Percentiles rank a stretch among this genome's conserved stretches.
phyloP scores from a whole-genome alignment of 2,329 filamentous ascomycete genomes.

The Ceratocystis diversiconidia region DNA sequence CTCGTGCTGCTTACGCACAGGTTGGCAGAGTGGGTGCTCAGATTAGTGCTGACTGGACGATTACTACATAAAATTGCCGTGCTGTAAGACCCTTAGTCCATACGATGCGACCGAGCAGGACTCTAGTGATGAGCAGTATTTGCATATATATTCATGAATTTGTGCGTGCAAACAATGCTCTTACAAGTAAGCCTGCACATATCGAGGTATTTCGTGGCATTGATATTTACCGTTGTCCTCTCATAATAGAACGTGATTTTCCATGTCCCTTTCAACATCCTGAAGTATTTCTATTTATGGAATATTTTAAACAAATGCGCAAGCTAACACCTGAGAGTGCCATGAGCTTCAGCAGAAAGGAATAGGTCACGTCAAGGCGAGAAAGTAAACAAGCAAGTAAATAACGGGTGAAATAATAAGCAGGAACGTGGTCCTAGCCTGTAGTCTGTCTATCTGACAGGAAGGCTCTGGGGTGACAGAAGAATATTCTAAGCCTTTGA shows the following conservation, averaged over 20 bases:
- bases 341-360: neutral
- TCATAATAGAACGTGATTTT: too few species aligned
- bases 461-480: neutral
- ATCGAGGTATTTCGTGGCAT: too few species aligned
- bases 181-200: too few species aligned
- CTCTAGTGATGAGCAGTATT: neutral
- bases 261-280: neutral
- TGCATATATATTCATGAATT: neutral
- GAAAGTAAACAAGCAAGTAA: neutral
- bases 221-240: too few species aligned
- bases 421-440: neutral
- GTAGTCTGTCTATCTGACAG: too few species aligned
- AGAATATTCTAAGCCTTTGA: neutral
- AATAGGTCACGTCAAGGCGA: neutral
- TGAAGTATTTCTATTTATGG: neutral
- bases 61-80: conserved; percentile 23
- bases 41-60: conserved; percentile 41
- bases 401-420: neutral
- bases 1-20: conserved; percentile 37
- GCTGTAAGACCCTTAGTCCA: neutral
- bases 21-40: conserved; percentile 37
- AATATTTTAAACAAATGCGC: neutral
- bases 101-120: neutral
- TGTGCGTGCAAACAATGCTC: too few species aligned
- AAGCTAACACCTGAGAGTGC: neutral